A percentile compares a stretch with the other conserved stretches of the same genome.
These are phyloP conservation scores for Phytophthora rubi DNA, from an alignment of 352 stramenopile genomes.

Conservation along the genomic window DNA sequence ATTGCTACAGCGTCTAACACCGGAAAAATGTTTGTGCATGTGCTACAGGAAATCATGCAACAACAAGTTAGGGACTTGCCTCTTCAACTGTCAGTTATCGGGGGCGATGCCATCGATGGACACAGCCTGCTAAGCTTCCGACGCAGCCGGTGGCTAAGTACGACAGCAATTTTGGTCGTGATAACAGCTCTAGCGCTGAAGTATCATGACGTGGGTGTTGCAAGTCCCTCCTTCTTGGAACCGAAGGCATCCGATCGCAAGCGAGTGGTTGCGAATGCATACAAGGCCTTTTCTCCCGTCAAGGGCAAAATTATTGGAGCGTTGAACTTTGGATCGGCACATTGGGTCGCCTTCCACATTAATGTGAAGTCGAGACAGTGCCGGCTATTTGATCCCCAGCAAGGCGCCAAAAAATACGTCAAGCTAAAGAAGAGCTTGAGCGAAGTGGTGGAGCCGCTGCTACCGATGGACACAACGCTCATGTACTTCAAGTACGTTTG, in stretches of 20 bases:
- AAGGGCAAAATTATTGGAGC: background rate
- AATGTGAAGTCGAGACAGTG: background rate
- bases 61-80: background rate
- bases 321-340: background rate
- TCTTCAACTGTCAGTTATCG: background rate
- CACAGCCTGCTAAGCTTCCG: background rate
- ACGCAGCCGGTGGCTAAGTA: background rate
- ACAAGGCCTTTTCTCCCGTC: background rate
- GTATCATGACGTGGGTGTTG: background rate
- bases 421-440: background rate
- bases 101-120: background rate
- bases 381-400: background rate
- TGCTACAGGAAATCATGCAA: background rate
- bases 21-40: background rate
- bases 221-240: background rate
- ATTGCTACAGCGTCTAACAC: background rate
- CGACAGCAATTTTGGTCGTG: background rate
- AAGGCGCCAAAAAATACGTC: background rate
- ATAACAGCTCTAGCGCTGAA: background rate
- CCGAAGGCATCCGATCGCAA: background rate
- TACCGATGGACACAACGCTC: background rate
- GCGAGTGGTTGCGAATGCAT: background rate
- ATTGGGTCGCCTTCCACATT: background rate
- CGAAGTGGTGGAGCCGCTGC: background rate
- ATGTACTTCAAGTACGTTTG: background rate